Evolutionary conservation across 164 flowering plant species (phyloP).

Genomic region (Umbellularia californica): DNA sequence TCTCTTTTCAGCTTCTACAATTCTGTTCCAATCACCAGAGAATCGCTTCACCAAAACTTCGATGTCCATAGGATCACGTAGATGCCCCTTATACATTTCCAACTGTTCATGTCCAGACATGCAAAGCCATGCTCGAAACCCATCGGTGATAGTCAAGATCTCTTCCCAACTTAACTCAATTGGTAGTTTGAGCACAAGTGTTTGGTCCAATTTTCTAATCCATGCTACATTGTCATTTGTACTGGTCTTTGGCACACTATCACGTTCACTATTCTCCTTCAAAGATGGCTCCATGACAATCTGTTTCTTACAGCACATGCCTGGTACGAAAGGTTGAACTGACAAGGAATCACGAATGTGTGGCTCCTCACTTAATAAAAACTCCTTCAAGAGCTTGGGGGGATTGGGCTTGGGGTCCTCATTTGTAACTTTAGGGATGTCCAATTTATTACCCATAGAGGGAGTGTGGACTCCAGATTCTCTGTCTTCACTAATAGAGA

Average conservation of each 20-base stretch:
- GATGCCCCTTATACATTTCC: slow-evolving; percentile 17
- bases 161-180: slow-evolving; percentile 22
- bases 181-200: slow-evolving; percentile 13
- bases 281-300: neutral
- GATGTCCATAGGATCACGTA: neutral
- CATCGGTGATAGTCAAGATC: slow-evolving; percentile 14
- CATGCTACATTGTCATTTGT: neutral
- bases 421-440: neutral
- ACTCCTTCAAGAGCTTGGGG: slow-evolving; percentile 7
- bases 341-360: slow-evolving; percentile 6
- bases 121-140: slow-evolving; percentile 5
- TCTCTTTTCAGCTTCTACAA: slow-evolving; percentile 34
- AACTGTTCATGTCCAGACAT: slow-evolving; percentile 3
- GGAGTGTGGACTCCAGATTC: neutral
- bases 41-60: slow-evolving; percentile 25
- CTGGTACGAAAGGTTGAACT: neutral
- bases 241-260: neutral
- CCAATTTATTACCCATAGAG: neutral
- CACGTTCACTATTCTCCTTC: neutral
- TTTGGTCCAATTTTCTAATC: neutral
- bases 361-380: slow-evolving; percentile 1
- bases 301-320: neutral
- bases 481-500: too few species aligned
- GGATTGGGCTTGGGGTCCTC: neutral
- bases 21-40: slow-evolving; percentile 5